Base-by-base conservation (phyloP, 2,329 filamentous ascomycete species). In the Talaromyces sp. region DNA sequence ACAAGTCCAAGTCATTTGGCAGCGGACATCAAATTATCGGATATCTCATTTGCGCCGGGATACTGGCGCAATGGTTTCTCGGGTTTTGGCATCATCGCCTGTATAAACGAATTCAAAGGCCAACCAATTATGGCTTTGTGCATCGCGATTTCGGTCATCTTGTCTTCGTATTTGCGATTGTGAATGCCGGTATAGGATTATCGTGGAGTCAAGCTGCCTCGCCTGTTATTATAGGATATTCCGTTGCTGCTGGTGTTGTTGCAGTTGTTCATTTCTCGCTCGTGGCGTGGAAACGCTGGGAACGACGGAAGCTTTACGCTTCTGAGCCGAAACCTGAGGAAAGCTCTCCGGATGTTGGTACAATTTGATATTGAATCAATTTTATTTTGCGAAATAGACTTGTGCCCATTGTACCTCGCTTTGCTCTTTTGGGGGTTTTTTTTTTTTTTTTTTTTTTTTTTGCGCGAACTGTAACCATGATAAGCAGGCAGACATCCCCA, bases 51-150 rank as follows among this genome's bases (percentile, higher is more conserved):
- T 43, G 17, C 4, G 61, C 17, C 22, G 49, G 47, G 22, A 17
- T 62, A 25, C 19, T 62, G 45, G 15, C 31, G 37, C 61, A 62
- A 22, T 62, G 49, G 61, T 62, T 45, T 8, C 61, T 62, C 19
- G 49, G 61, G 25, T 62, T 56, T 25, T 56, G 61, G 61, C 61
- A 62, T 54, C 61, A 62, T 62, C 61, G 47, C n/a, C 10, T 56
- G 50, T 56, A 62, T 56, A 62, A 62, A 33, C 7, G 45, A 22
- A 35, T 35, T 15, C 61, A 62, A 54, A 62, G 7, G 9, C 25
- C 61, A 25, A 62, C 61, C 37, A 56, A 13, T 3, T 45, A 62
- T 62, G 61, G 15, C 8, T 45, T 62, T 43, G 37, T 56, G 17
- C 61, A 62, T 56, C 61, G 61, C 49, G 33, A 62, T 33, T 17